A percentile compares a stretch with the other conserved stretches of the same genome.
Evolutionary conservation across 2,329 filamentous ascomycete species (phyloP).

Genomic region (Chaetoscypha palmicola): DNA sequence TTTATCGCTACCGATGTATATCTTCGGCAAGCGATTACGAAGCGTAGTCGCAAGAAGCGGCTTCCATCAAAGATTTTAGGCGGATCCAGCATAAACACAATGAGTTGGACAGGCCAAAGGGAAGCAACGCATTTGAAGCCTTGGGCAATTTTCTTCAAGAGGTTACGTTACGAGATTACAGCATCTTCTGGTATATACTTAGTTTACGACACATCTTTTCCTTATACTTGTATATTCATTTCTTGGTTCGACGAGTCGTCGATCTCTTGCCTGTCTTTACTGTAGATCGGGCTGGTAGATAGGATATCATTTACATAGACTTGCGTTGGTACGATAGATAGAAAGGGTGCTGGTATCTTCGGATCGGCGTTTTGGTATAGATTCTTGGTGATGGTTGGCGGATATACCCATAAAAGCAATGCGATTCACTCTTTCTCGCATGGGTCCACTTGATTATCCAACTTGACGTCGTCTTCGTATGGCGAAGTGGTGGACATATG

Average conservation of each 20-base stretch:
- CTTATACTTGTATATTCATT: neutral
- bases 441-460: no score
- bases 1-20: slow-evolving; percentile 26
- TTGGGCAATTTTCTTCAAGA: neutral
- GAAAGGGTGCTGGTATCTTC: neutral
- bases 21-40: slow-evolving; percentile 30
- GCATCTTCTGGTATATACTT: neutral
- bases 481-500: no score
- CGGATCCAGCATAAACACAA: neutral
- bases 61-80: slow-evolving; percentile 14
- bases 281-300: slow-evolving; percentile 1
- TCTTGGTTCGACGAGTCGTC: neutral
- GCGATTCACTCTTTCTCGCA: slow-evolving; percentile 14
- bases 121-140: no score
- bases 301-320: no score
- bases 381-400: no score
- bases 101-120: neutral
- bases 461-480: no score
- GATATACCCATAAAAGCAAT: slow-evolving; percentile 9
- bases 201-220: neutral
- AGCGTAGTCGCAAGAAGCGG: slow-evolving; percentile 20
- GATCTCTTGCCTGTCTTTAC: neutral
- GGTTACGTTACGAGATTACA: neutral
- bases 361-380: neutral
- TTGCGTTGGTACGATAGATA: no score